Percentiles rank a stretch among this genome's conserved stretches.
phyloP scores from a whole-genome alignment of 2,329 filamentous ascomycete species.

The Colletotrichum tropicale region DNA sequence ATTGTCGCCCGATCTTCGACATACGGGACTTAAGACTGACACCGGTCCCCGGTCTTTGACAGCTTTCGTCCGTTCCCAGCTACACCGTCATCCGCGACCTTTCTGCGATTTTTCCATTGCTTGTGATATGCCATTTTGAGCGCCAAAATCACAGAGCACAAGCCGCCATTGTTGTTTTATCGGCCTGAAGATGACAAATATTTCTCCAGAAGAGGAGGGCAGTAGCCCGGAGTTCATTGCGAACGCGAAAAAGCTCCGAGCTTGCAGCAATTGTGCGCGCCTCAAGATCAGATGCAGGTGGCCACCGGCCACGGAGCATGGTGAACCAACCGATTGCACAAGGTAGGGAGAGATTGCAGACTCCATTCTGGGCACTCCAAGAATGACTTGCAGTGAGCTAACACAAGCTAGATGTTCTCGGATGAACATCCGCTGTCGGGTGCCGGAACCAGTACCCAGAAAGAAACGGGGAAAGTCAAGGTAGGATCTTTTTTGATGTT shows the following conservation, averaged over 20 bases:
- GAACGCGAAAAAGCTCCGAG: slow-evolving; percentile 28
- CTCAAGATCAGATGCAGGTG: slow-evolving; percentile 42
- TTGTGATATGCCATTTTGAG: background rate
- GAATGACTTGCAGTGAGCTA: background rate
- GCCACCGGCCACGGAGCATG: slow-evolving; percentile 26
- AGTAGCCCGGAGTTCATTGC: background rate
- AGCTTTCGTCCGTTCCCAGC: background rate
- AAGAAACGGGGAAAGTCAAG: slow-evolving; percentile 41
- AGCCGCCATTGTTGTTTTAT: background rate
- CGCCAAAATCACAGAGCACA: background rate
- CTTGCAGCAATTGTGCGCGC: slow-evolving; percentile 36
- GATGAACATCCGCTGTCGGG: slow-evolving; percentile 35
- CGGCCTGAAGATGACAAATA: background rate
- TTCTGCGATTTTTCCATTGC: background rate
- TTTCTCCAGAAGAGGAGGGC: background rate
- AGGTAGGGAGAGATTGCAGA: slow-evolving; percentile 25
- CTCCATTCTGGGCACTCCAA: background rate
- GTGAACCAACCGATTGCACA: slow-evolving; percentile 26
- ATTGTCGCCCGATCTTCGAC: background rate
- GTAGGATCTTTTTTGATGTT: slow-evolving; percentile 21
- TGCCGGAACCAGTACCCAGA: slow-evolving; percentile 36
- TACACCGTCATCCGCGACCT: background rate
- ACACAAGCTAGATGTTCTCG: slow-evolving; percentile 32
- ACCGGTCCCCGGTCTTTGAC: background rate
- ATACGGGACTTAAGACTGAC: background rate